Evolutionary conservation across 805 yeast species (phyloP), one percentile per base, ranked within the genome.

Genomic region (Osmozyma mogii): DNA sequence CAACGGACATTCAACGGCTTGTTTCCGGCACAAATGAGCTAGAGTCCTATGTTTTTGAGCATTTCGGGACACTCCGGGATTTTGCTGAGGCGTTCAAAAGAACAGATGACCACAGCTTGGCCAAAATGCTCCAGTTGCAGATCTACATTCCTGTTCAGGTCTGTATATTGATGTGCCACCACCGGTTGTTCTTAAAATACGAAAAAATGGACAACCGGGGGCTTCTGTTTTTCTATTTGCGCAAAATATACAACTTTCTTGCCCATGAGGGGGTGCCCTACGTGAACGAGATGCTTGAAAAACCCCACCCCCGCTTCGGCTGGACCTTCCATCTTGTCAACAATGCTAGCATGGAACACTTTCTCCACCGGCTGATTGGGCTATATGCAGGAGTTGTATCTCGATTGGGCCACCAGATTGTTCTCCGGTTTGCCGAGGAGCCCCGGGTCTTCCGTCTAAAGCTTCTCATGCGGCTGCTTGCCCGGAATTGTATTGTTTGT

Each of bases 111-210:
- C 17, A 19, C 10, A 17, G 28, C 17, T 26, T 24, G 16, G 23
- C 21, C 8, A 25, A 14, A 9, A 16, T 29, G 7, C 16, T 38
- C 17, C 15, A 29, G 17, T 18, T 40, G 8, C 37, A 25, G 18
- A 23, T 23, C 22, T 31, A 25, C 18, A 12, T 43, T 5, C 37
- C 42, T 1, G 29, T 37, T 8, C 33, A 36, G 11, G 31, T 34
- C 23, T 33, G 34, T 15, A 15, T 41, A 4, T 24, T 36, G 12
- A 31, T 34, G 9, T 10, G 41, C 9, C 38, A 33, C 25, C 41
- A 30, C 35, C 39, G 39, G 6, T 32, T 43, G 15, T 41, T 34
- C 25, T 29, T 37, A n/a, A 25, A 37, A 22, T 43, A 41, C 28
- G 47, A 43, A 31, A 15, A 26, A 5, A 12, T 15, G 9, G 29